Percentiles rank a stretch among this genome's conserved stretches.
Conservation (phyloP, 1,284 basidiomycete species). For the Ganoderma lucidum region DNA sequence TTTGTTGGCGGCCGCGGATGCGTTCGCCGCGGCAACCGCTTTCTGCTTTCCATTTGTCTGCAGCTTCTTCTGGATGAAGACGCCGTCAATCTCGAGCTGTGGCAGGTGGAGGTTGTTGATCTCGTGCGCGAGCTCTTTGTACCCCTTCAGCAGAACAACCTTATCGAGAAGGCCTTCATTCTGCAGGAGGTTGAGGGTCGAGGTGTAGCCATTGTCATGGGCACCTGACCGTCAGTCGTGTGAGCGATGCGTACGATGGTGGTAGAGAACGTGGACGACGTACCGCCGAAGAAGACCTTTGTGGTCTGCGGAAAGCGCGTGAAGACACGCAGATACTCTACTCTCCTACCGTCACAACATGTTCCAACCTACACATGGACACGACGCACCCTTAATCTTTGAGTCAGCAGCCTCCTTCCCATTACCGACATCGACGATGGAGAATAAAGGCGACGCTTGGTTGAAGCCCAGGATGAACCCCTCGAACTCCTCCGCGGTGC, state of each 20-base stretch:
- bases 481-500: slow-evolving; percentile 50
- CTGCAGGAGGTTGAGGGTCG: slow-evolving; percentile 54
- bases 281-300: slow-evolving; percentile 54
- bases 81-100: slow-evolving; percentile 51
- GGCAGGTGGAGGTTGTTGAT: slow-evolving; percentile 52
- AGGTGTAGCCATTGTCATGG: slow-evolving; percentile 64
- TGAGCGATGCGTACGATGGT: slow-evolving; percentile 27
- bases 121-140: slow-evolving; percentile 54
- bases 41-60: slow-evolving; percentile 37
- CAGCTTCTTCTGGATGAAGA: slow-evolving; percentile 58
- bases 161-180: slow-evolving; percentile 59
- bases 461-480: slow-evolving; percentile 57
- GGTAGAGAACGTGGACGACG: slow-evolving; percentile 9
- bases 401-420: slow-evolving; percentile 65
- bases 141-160: slow-evolving; percentile 59
- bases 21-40: slow-evolving; percentile 8
- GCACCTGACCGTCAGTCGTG: slow-evolving; percentile 40
- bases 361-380: background rate
- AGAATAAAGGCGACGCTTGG: slow-evolving; percentile 54
- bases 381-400: slow-evolving; percentile 58
- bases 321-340: slow-evolving; percentile 54
- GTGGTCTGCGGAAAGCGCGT: slow-evolving; percentile 54
- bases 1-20: slow-evolving; percentile 28
- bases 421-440: slow-evolving; percentile 61
- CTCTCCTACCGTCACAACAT: background rate